A percentile compares a stretch with the other conserved stretches of the same genome.
phyloP scores from a whole-genome alignment of 148 eudicot species.

The Nepenthes gracilis region DNA sequence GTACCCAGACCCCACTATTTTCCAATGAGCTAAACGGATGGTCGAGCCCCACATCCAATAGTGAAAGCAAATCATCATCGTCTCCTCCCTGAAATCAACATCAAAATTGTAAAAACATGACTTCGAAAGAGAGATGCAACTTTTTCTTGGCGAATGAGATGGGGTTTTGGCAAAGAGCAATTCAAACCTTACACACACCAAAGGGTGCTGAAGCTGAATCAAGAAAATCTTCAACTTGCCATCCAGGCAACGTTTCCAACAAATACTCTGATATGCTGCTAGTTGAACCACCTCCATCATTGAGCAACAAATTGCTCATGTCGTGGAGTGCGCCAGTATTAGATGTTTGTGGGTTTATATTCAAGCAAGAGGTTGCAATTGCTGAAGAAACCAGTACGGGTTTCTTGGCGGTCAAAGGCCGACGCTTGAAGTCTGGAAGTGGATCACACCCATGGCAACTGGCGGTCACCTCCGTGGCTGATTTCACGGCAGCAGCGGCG shows the following conservation, averaged over 20 bases:
- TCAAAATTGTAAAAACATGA: neutral
- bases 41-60: neutral
- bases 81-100: neutral
- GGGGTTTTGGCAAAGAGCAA: neutral
- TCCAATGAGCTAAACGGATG: constrained; percentile 11
- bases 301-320: neutral
- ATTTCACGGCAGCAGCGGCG: constrained; percentile 7
- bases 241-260: constrained; percentile 69
- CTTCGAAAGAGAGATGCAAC: neutral
- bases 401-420: constrained; percentile 6
- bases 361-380: neutral
- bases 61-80: neutral
- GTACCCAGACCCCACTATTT: constrained; percentile 45
- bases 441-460: constrained; percentile 3
- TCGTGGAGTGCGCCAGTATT: neutral
- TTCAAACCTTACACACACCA: constrained; percentile 35
- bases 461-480: constrained; percentile 1
- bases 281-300: constrained; percentile 12
- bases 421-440: constrained; percentile 29
- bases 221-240: constrained; percentile 71
- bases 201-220: constrained; percentile 32
- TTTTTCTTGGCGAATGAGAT: neutral
- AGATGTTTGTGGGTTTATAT: constrained; percentile 6
- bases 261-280: constrained; percentile 67
- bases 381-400: constrained; percentile 4